Conservation (phyloP, 495 filamentous ascomycete species). For the Aspergillus funiculosus region DNA sequence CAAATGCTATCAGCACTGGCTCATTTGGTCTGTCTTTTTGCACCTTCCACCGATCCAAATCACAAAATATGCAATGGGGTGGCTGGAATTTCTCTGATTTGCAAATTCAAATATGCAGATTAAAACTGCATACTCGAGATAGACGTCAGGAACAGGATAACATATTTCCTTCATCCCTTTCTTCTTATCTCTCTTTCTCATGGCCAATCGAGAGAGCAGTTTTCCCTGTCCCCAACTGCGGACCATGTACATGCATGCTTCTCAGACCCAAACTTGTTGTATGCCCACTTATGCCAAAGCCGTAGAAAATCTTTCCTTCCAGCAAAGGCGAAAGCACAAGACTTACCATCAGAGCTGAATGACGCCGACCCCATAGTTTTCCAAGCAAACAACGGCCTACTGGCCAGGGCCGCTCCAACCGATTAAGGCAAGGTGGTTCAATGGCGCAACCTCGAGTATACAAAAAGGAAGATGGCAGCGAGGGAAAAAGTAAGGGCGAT, state of each 20-base stretch:
- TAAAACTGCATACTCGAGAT: not conserved
- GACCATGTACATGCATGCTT: not conserved
- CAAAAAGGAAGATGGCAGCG: not conserved
- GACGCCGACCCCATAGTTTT: constrained; percentile 37
- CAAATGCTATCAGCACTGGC: constrained; percentile 6
- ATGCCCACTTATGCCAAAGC: too few species aligned
- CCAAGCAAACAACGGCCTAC: constrained; percentile 15
- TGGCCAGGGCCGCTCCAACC: constrained; percentile 22
- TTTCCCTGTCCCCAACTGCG: not conserved
- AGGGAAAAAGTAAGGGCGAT: constrained; percentile 3
- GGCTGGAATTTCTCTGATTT: constrained; percentile 7
- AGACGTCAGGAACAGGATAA: not conserved
- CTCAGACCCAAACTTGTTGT: too few species aligned
- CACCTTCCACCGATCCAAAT: constrained; percentile 2
- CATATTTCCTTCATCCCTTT: constrained; percentile 7
- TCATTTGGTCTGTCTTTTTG: too few species aligned
- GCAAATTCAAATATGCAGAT: constrained; percentile 10
- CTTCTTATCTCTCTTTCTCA: constrained; percentile 1
- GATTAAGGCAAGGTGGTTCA: constrained; percentile 25
- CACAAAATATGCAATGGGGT: constrained; percentile 9
- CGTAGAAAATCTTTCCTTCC: too few species aligned
- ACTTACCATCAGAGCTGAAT: constrained; percentile 42
- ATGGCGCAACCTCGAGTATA: constrained; percentile 17
- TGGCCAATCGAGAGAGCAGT: not conserved
- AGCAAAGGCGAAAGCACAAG: constrained; percentile 15